Conservation (phyloP, 73 alveolate species). For the Stentor coeruleus region DNA sequence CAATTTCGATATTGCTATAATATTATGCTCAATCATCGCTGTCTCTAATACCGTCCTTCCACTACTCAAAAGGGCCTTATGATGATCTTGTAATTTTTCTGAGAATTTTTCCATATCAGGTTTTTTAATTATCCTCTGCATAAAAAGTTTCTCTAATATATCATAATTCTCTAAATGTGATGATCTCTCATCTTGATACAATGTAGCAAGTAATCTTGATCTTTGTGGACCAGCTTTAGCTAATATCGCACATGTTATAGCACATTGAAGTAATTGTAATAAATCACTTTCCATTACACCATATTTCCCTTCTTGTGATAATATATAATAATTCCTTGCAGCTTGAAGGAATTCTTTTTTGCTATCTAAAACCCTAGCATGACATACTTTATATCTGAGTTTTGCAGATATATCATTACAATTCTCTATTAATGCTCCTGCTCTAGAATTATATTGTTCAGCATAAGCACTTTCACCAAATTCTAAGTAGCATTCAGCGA, state of each 20-base stretch:
- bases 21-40: slow-evolving; percentile 69
- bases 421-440: slow-evolving; percentile 47
- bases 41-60: slow-evolving; percentile 58
- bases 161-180: slow-evolving; percentile 47
- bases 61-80: slow-evolving; percentile 50
- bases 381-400: slow-evolving; percentile 54
- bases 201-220: slow-evolving; percentile 45
- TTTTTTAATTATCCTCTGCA: slow-evolving; percentile 51
- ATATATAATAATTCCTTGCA: slow-evolving; percentile 46
- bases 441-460: slow-evolving; percentile 52
- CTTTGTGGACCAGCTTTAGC: slow-evolving; percentile 71
- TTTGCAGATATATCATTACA: slow-evolving; percentile 41
- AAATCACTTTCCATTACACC: slow-evolving; percentile 49
- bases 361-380: slow-evolving; percentile 58
- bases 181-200: slow-evolving; percentile 59
- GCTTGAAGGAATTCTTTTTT: slow-evolving; percentile 60
- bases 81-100: slow-evolving; percentile 43
- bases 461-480: slow-evolving; percentile 70
- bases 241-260: slow-evolving; percentile 64
- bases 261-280: slow-evolving; percentile 38
- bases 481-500: slow-evolving; percentile 66
- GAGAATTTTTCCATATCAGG: slow-evolving; percentile 49
- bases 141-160: slow-evolving; percentile 52
- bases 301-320: slow-evolving; percentile 36
- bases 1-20: slow-evolving; percentile 63